Base-by-base conservation (phyloP, 352 stramenopile genomes). In the Phytophthora citricola region DNA sequence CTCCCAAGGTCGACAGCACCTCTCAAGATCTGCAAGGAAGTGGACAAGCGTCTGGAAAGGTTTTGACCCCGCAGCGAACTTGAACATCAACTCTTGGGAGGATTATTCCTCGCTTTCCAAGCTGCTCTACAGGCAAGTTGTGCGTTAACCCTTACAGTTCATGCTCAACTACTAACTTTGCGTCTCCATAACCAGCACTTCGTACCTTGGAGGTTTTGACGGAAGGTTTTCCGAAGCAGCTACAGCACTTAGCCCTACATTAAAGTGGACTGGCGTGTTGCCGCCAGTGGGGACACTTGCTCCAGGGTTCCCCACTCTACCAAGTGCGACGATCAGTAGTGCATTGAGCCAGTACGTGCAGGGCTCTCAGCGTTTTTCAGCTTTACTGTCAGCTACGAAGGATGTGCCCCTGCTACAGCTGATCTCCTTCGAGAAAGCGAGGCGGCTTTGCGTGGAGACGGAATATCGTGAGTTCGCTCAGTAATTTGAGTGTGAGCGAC, bases 101-200 rank as follows among this genome's bases (percentile, higher is more conserved):
- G 80, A 79, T n/a, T 92, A 90, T 49, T 87, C 84, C n/a, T 81
- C 74, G 20, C 34, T 92, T 46, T 92, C 84, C 9, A 88, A 81
- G 61, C 69, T 91, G 53, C 85, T 92, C 67, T 85, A 90, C 68
- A 92, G 79, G 83, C 87, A 50, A 47, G 43, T 44, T 22, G 17
- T 39, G 2, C 8, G 31, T 36, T 14, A 36, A 12, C 8, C 31
- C 9, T 14, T 36, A 9, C 11, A 36, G 24, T 36, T 12, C 31
- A 14, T 36, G 10, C 14, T 7, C 31, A 14, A 1, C 11, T 36
- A 36, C 31, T 36, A 36, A 36, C 31, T 36, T 36, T 36, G 31
- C 31, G 8, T 36, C 31, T 34, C 24, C 8, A 27, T n/a, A 5
- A 38, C 40, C 47, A 72, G 63, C 36, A 66, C 56, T 24, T 60